Evolutionary conservation across 495 filamentous ascomycete genomes (phyloP), one percentile per base, ranked within the genome.

Genomic region (Barbatosphaeria neglecta): DNA sequence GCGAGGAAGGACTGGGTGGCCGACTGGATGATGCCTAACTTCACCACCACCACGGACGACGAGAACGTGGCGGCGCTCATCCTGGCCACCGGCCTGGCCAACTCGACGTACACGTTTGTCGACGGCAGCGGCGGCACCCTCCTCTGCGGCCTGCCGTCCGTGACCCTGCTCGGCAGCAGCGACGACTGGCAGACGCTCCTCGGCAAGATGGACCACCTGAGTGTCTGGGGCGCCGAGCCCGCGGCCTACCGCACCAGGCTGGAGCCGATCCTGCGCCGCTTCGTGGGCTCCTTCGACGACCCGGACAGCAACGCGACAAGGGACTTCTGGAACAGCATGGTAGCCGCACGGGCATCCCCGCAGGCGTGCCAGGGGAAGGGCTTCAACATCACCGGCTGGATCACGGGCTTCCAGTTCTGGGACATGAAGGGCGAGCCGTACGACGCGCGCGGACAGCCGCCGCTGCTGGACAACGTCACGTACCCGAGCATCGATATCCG

Each of bases 271-370:
- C 52, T 73, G 7, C 39, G 33, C 13, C 37, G 60, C 24, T 66
- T 73, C 33, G 57, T 68, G 8, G 4, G 11, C 4, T 56, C 51
- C 20, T 73, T 65, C 22, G 54, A 58, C 1, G 50, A 49, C 4
- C 67, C 67, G 3, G 64, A 76, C 25, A 43, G 47, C 0, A 22
- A 38, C 0, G 58, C 55, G 16, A 59, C 56, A 3, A 33, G 38
- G 1, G 45, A 52, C 3, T 77, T 77, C 51, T 77, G 73, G 73
- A 52, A 57, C 17, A 31, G 28, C 3, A 66, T 69, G 31, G 67
- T 56, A 4, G 37, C 47, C 18, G 56, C 52, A 6, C 25, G 22
- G 13, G 13, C 15, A n/a, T 35, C 31, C 13, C 13, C 31, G 31
- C 31, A 35, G 9, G 31, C 13, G 13, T 35, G 31, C 13, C 31